These are phyloP conservation scores for Hemileccinum rubropunctum DNA, from an alignment of 768 basidiomycete species.

Conservation along the genomic window DNA sequence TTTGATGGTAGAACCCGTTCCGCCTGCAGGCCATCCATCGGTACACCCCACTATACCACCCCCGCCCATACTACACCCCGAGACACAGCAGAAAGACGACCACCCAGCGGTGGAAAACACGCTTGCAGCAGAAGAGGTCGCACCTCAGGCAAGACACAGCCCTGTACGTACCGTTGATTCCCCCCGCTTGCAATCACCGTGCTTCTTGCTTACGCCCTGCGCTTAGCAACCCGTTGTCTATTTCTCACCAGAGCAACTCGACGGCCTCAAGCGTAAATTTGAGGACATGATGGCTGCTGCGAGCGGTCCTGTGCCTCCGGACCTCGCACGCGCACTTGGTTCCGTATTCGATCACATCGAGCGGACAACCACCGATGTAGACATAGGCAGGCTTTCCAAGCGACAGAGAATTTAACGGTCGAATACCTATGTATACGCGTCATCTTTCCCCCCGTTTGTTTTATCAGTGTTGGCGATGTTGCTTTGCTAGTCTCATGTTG, in stretches of 20 bases:
- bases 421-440: not conserved
- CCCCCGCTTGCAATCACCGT: not conserved
- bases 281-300: conserved; percentile 32
- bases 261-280: conserved; percentile 30
- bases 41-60: conserved; percentile 11
- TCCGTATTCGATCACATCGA: conserved; percentile 35
- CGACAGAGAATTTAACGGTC: conserved; percentile 23
- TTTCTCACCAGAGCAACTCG: conserved; percentile 32
- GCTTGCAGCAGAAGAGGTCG: conserved; percentile 18
- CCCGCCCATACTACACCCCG: conserved; percentile 7
- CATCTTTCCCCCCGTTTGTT: not conserved
- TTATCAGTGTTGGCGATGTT: conserved; percentile 1
- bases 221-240: conserved; percentile 25
- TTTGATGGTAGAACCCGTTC: conserved; percentile 20
- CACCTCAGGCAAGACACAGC: conserved; percentile 11
- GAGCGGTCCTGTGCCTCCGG: conserved; percentile 29
- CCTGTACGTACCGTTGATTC: conserved; percentile 11
- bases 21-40: conserved; percentile 3
- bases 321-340: conserved; percentile 31
- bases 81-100: conserved; percentile 17
- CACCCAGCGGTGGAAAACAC: conserved; percentile 11
- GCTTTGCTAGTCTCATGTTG: not conserved
- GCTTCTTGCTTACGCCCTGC: not conserved
- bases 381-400: conserved; percentile 23
- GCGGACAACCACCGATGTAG: conserved; percentile 27